Evolutionary conservation across 768 basidiomycete species (phyloP), one percentile per base, ranked within the genome.

Genomic region (Pleurotus giganteus): DNA sequence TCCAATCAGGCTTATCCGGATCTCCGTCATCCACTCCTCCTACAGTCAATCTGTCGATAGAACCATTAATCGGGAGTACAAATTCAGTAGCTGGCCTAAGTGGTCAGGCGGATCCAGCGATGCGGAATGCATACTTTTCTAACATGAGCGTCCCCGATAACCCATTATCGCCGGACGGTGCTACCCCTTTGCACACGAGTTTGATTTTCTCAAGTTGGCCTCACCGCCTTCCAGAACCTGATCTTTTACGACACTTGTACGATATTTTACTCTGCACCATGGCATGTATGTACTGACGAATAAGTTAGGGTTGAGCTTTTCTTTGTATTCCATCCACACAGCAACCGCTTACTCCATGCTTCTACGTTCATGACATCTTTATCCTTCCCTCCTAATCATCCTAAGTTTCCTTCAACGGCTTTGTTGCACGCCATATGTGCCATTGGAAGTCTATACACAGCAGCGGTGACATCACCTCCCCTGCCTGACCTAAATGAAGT

Each of bases 371-470:
- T 90, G 66, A 71, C 80, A 9, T 75, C 83, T 0, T 77, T 94
- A 37, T 70, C 79, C 0, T 71, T 90, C 4, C 81, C 88, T 0
- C 86, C 87, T 0, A 78, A 74, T 21, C 86, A 91, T 59, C 79
- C 83, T 3, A 82, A 85, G 54, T 95, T 92, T 62, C 93, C 93
- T 6, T 76, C 79, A 28, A 65, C 79, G 4, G 78, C 86, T 7
- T 69, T 93, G 36, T 77, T 95, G 0, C 92, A 95, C 64, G 89
- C 90, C n/a, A 89, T 95, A 47, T 92, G 91, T 68, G 91, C 90
- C 1, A 75, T 86, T 31, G 86, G 88, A 13, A 85, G 89, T 55
- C 70, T 86, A 19, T 91, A 91, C 60, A 91, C 88, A 1, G 83
- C 85, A 13, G 85, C 82, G 2, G 81, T 86, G 2, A 72, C 79